Evolutionary conservation across 306 rosid genomes (phyloP).

Genomic region (Pyrus communis): DNA sequence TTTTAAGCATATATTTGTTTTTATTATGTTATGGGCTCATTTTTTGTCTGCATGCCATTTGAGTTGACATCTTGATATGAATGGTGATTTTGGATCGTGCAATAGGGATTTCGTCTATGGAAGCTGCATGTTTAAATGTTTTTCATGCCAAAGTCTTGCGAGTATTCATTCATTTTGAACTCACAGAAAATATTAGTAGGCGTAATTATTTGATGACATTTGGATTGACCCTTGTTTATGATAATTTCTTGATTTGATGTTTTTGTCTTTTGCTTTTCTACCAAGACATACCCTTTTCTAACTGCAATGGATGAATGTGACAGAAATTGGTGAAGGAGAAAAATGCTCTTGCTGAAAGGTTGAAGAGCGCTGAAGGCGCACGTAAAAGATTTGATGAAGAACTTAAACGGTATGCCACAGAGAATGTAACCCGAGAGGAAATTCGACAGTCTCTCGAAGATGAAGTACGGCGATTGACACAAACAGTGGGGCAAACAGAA

Average conservation of each 20-base stretch:
- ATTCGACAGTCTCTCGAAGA: conserved; percentile 90
- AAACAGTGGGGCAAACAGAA: conserved; percentile 94
- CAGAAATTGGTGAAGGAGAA: conserved; percentile 97
- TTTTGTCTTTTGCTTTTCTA: neutral
- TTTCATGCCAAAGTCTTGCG: neutral
- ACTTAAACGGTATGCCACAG: conserved; percentile 82
- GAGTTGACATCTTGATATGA: neutral
- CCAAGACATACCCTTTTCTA: neutral
- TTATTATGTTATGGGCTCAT: neutral
- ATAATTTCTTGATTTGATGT: neutral
- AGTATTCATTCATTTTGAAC: neutral
- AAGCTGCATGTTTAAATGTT: neutral
- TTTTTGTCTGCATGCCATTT: neutral
- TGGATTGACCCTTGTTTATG: neutral
- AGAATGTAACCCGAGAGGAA: conserved; percentile 89
- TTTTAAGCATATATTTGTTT: neutral
- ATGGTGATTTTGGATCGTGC: neutral
- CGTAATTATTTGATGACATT: neutral
- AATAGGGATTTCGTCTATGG: neutral
- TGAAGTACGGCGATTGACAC: conserved; percentile 81
- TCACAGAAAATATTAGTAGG: neutral
- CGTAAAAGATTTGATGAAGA: conserved; percentile 97
- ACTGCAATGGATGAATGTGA: conserved; percentile 16
- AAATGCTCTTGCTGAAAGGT: conserved; percentile 87
- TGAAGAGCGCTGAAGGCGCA: conserved; percentile 93